A percentile compares a stretch with the other conserved stretches of the same genome.
Conservation (phyloP, 257 asterid genomes). For the Forsythia suspensa region DNA sequence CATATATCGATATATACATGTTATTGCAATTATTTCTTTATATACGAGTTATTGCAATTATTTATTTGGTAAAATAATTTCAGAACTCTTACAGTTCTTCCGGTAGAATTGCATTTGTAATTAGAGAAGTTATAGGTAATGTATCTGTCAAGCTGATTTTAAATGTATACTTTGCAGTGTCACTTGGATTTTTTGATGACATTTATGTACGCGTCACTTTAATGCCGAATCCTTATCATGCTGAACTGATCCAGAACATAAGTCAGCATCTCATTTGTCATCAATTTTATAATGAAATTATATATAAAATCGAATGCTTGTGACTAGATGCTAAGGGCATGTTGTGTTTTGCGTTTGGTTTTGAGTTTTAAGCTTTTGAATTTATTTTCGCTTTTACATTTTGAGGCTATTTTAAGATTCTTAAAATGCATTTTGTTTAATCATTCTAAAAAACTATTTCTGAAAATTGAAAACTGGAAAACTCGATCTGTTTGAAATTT, state of each 20-base stretch:
- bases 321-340: no score
- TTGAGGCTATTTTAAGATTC: no score
- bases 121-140: background rate
- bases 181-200: conserved; percentile 91
- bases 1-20: background rate
- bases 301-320: background rate
- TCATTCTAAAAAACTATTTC: no score
- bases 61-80: background rate
- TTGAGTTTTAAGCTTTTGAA: no score
- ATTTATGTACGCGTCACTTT: conserved; percentile 42
- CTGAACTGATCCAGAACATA: conserved; percentile 60
- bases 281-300: background rate
- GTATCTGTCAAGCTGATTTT: conserved; percentile 7
- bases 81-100: background rate
- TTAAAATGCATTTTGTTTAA: no score
- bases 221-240: conserved; percentile 36
- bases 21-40: no score
- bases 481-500: no score
- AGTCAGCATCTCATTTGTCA: conserved; percentile 42
- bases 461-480: no score
- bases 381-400: no score
- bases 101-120: background rate
- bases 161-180: conserved; percentile 41
- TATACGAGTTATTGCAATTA: no score
- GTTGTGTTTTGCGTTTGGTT: no score